These are phyloP conservation scores for Exophiala phaeomuriformis DNA, from an alignment of 2,329 filamentous ascomycete species.

Conservation along the genomic window DNA sequence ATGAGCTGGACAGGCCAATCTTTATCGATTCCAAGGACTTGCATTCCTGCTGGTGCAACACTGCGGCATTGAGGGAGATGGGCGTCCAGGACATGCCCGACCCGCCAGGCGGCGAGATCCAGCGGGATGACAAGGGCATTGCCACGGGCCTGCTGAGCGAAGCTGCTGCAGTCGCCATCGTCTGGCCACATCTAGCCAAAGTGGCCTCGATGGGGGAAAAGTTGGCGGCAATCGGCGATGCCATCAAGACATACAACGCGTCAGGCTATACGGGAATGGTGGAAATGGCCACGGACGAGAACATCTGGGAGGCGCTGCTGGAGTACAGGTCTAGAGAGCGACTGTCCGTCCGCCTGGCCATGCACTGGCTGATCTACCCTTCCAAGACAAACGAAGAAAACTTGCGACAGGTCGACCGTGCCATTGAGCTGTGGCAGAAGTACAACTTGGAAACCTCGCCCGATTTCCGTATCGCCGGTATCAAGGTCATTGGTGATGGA, in stretches of 20 bases:
- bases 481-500: constrained; percentile 47
- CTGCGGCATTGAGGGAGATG: constrained; percentile 42
- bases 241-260: constrained; percentile 38
- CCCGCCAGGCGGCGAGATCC: constrained; percentile 42
- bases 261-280: constrained; percentile 45
- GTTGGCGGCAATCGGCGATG: constrained; percentile 35
- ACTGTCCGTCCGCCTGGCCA: constrained; percentile 41
- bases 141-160: constrained; percentile 43
- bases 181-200: constrained; percentile 43
- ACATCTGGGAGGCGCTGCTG: constrained; percentile 41
- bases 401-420: constrained; percentile 40
- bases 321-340: constrained; percentile 32
- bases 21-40: constrained; percentile 45
- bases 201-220: constrained; percentile 40
- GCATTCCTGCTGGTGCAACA: constrained; percentile 48
- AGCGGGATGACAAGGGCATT: constrained; percentile 39
- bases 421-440: constrained; percentile 37
- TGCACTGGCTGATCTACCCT: constrained; percentile 44
- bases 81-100: constrained; percentile 36
- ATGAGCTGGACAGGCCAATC: constrained; percentile 38
- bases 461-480: constrained; percentile 40
- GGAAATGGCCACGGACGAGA: constrained; percentile 49
- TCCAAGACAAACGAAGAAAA: constrained; percentile 35
- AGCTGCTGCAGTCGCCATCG: constrained; percentile 39
- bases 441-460: constrained; percentile 38